Evolutionary conservation across 73 alveolate species (phyloP).

Genomic region (Tetrahymena borealis): DNA sequence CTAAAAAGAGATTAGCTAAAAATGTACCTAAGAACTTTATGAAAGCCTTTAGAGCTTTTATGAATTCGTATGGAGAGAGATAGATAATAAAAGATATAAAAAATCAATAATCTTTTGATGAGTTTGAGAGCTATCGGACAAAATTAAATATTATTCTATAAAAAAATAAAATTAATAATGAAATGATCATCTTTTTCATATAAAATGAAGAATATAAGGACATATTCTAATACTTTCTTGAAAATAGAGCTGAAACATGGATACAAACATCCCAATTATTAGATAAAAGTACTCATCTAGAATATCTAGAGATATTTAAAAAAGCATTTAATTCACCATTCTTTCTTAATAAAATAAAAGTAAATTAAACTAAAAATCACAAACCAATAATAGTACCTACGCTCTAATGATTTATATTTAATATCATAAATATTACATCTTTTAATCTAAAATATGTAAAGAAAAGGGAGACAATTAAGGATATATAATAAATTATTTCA

Average conservation of each 20-base stretch:
- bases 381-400: neutral
- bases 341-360: neutral
- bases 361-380: neutral
- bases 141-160: neutral
- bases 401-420: neutral
- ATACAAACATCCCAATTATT: neutral
- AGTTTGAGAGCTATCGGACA: neutral
- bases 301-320: neutral
- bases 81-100: neutral
- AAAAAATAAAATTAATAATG: neutral
- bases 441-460: no score
- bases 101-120: neutral
- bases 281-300: neutral
- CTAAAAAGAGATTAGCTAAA: neutral
- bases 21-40: neutral
- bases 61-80: neutral
- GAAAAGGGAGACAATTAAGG: no score
- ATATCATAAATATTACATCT: no score
- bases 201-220: neutral
- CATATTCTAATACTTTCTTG: neutral
- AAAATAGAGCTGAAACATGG: neutral
- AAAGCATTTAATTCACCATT: neutral
- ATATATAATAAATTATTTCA: no score
- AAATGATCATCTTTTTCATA: neutral
- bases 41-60: neutral